Percentiles rank a stretch among this genome's conserved stretches.
Conservation (phyloP, 2,329 filamentous ascomycete genomes). For the Scedosporium minutisporum region DNA sequence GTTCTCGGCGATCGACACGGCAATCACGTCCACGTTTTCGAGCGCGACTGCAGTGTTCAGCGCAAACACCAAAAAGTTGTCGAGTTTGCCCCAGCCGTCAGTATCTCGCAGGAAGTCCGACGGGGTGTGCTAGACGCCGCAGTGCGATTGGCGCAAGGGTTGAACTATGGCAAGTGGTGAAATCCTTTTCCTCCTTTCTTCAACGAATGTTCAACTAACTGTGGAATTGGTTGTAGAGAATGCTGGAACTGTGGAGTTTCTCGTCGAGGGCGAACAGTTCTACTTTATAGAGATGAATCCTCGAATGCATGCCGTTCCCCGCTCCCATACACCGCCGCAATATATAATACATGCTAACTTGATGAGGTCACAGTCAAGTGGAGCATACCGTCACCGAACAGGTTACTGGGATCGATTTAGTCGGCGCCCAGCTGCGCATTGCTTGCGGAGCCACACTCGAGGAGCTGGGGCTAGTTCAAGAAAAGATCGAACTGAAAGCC, state of each 20-base stretch:
- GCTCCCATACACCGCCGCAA: too few relatives aligned
- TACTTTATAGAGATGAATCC: slow-evolving; percentile 99
- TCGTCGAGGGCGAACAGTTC: slow-evolving; percentile 92
- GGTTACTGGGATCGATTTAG: slow-evolving; percentile 96
- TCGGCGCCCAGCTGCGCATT: slow-evolving; percentile 97
- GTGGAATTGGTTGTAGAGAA: too few relatives aligned
- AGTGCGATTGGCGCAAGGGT: slow-evolving; percentile 85
- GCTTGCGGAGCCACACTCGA: slow-evolving; percentile 86
- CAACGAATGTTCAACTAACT: too few relatives aligned
- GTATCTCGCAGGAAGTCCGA: slow-evolving; percentile 73
- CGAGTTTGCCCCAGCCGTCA: slow-evolving; percentile 93
- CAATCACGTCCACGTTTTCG: slow-evolving; percentile 95
- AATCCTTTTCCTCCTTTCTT: too few relatives aligned
- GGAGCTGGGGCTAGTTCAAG: slow-evolving; percentile 92
- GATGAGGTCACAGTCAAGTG: slow-evolving; percentile 50
- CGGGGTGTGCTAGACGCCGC: slow-evolving; percentile 85
- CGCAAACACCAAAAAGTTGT: slow-evolving; percentile 98
- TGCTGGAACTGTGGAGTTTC: slow-evolving; percentile 95
- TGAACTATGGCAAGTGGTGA: slow-evolving; percentile 77
- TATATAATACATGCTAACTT: too few relatives aligned
- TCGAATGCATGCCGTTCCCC: slow-evolving; percentile 45
- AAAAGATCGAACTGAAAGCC: slow-evolving; percentile 88
- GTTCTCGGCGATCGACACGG: slow-evolving; percentile 94
- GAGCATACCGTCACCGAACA: slow-evolving; percentile 99
- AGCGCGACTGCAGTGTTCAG: slow-evolving; percentile 98